phyloP scores from a whole-genome alignment of 2,329 filamentous ascomycete species.

The Acarospora socialis region DNA sequence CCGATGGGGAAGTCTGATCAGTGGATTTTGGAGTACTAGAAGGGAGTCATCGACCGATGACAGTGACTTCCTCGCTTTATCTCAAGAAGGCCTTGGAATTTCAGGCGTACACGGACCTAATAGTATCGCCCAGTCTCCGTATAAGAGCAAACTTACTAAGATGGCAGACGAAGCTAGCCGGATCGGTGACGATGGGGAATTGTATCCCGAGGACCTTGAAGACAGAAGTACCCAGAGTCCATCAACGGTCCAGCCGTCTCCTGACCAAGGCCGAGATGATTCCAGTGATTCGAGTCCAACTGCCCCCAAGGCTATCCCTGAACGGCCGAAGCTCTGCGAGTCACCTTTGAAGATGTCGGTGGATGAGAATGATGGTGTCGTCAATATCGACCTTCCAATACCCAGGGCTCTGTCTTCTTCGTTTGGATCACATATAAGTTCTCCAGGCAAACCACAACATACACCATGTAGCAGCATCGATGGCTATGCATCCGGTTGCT shows the following conservation, averaged over 20 bases:
- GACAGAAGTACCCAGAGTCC: conserved; percentile 23
- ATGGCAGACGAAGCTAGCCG: conserved; percentile 28
- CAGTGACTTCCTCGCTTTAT: conserved; percentile 17
- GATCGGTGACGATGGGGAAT: too few species aligned
- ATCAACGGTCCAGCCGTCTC: background rate
- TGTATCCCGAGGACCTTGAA: conserved; percentile 14
- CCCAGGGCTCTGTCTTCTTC: conserved; percentile 31
- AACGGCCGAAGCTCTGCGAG: conserved; percentile 19
- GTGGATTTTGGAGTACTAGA: conserved; percentile 39
- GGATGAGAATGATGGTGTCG: conserved; percentile 44
- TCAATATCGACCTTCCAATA: conserved; percentile 44
- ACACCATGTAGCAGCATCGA: conserved; percentile 40
- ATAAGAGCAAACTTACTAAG: conserved; percentile 23
- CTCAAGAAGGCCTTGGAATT: conserved; percentile 18
- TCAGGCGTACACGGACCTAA: conserved; percentile 10
- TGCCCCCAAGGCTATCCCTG: conserved; percentile 16
- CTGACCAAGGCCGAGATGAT: conserved; percentile 10
- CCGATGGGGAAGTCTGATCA: conserved; percentile 43
- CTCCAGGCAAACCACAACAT: conserved; percentile 27
- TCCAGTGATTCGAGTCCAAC: conserved; percentile 13
- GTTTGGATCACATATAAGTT: conserved; percentile 28
- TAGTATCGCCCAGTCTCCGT: conserved; percentile 8
- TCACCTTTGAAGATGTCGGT: conserved; percentile 39
- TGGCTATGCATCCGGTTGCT: conserved; percentile 31
- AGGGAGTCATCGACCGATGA: conserved; percentile 34